Percentiles rank a stretch among this genome's conserved stretches.
Evolutionary conservation across 108 stramenopile genomes (phyloP).

Genomic region (Seminavis robusta): DNA sequence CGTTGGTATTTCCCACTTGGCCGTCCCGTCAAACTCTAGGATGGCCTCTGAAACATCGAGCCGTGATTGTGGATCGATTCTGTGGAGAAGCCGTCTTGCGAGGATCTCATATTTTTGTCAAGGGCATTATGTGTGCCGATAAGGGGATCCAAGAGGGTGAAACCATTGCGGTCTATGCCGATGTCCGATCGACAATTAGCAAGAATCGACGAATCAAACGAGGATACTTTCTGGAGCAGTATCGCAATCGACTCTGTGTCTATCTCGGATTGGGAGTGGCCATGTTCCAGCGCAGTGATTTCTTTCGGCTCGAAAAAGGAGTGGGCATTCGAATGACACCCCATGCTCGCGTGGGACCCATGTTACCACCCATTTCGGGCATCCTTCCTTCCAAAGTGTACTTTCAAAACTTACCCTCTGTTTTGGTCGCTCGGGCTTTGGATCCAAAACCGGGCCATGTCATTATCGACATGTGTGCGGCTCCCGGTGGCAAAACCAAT

Average conservation of each 20-base stretch:
- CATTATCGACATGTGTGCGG: slow-evolving; percentile 88
- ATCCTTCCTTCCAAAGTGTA: slow-evolving; percentile 44
- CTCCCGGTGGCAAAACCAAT: slow-evolving; percentile 93
- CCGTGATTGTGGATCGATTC: slow-evolving; percentile 58
- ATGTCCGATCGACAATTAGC: slow-evolving; percentile 11
- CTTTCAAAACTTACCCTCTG: slow-evolving; percentile 74
- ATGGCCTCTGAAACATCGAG: slow-evolving; percentile 62
- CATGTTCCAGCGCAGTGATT: slow-evolving; percentile 33
- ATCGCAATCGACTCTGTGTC: slow-evolving; percentile 44
- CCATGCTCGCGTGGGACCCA: slow-evolving; percentile 39
- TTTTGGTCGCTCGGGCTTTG: slow-evolving; percentile 72
- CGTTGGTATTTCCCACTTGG: slow-evolving; percentile 19
- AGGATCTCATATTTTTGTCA: slow-evolving; percentile 73
- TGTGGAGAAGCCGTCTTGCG: slow-evolving; percentile 79
- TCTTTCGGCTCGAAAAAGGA: slow-evolving; percentile 48
- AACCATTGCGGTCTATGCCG: slow-evolving; percentile 56
- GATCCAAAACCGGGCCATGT: slow-evolving; percentile 74
- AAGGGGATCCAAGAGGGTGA: slow-evolving; percentile 45
- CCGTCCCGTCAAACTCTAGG: slow-evolving; percentile 32
- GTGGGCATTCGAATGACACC: slow-evolving; percentile 50
- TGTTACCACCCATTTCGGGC: slow-evolving; percentile 50
- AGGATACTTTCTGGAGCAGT: slow-evolving; percentile 44
- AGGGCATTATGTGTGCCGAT: slow-evolving; percentile 61
- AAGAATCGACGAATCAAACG: slow-evolving; percentile 20
- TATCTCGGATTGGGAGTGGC: slow-evolving; percentile 64